Percentiles rank a stretch among this genome's conserved stretches.
Conservation (phyloP, 2,329 filamentous ascomycete species). For the Mollisiaceae sp. region DNA sequence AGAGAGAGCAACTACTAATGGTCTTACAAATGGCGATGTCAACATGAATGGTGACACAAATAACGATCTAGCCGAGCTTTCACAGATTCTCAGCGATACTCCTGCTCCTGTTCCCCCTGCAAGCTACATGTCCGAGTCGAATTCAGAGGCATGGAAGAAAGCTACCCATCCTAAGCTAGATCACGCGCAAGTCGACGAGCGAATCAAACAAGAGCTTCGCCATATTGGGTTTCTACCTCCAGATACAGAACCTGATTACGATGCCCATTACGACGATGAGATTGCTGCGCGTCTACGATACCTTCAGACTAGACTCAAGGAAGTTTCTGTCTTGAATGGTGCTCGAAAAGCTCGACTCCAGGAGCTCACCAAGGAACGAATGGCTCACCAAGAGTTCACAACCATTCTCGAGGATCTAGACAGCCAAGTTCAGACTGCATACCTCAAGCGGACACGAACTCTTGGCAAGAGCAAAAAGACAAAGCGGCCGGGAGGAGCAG, state of each 20-base stretch:
- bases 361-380: slow-evolving; percentile 86
- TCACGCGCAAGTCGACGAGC: slow-evolving; percentile 85
- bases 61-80: slow-evolving; percentile 36
- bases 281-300: slow-evolving; percentile 87
- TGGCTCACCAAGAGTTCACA: slow-evolving; percentile 96
- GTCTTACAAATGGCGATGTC: slow-evolving; percentile 55
- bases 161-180: slow-evolving; percentile 77
- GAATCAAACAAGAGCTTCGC: slow-evolving; percentile 86
- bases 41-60: slow-evolving; percentile 52
- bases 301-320: slow-evolving; percentile 80
- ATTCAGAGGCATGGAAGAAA: slow-evolving; percentile 78
- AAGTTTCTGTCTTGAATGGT: slow-evolving; percentile 86
- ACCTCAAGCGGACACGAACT: slow-evolving; percentile 92
- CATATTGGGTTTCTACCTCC: slow-evolving; percentile 85
- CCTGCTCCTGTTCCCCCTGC: slow-evolving; percentile 63
- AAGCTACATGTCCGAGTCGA: slow-evolving; percentile 79
- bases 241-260: slow-evolving; percentile 76
- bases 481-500: slow-evolving; percentile 76
- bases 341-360: slow-evolving; percentile 86
- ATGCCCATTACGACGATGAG: slow-evolving; percentile 91
- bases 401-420: slow-evolving; percentile 97
- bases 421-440: slow-evolving; percentile 90
- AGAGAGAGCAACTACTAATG: slow-evolving; percentile 57
- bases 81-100: slow-evolving; percentile 24
- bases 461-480: slow-evolving; percentile 95